Percentiles rank a stretch among this genome's conserved stretches.
Evolutionary conservation across 305 asterid genomes (phyloP).

Genomic region (Solanum hybrid): DNA sequence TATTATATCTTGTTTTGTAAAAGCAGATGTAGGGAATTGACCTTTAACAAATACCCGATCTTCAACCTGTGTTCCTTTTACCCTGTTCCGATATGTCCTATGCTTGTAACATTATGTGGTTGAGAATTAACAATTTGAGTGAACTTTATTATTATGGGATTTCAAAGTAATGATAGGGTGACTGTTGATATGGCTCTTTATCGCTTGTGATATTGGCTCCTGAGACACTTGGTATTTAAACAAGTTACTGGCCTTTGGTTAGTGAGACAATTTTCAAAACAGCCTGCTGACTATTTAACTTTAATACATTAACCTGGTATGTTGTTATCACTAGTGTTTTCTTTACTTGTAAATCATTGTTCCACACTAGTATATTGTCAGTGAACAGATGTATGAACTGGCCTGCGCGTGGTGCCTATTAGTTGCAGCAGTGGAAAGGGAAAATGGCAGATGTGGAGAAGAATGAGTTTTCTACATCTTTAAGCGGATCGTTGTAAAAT

Average conservation of each 20-base stretch:
- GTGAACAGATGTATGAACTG: neutral
- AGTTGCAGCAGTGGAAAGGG: neutral
- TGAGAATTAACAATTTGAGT: neutral
- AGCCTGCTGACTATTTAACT: neutral
- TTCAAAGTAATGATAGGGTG: neutral
- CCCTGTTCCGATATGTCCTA: neutral
- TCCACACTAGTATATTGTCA: neutral
- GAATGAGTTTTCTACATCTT: neutral
- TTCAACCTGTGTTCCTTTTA: slow-evolving; percentile 5
- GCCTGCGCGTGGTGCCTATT: neutral
- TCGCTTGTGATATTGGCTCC: neutral
- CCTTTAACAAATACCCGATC: neutral
- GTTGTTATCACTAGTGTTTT: neutral
- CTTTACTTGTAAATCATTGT: neutral
- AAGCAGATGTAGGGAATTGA: slow-evolving; percentile 24
- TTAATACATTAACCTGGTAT: neutral
- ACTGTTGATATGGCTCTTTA: neutral
- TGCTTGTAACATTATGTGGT: neutral
- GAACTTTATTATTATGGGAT: neutral
- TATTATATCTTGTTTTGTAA: slow-evolving; percentile 18
- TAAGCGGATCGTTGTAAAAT: no score
- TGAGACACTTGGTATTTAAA: neutral
- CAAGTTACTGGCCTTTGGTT: neutral
- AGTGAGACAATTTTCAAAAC: neutral
- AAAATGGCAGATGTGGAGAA: neutral